phyloP scores from a whole-genome alignment of 1,284 basidiomycete species.

The Laetiporus sulphureus region DNA sequence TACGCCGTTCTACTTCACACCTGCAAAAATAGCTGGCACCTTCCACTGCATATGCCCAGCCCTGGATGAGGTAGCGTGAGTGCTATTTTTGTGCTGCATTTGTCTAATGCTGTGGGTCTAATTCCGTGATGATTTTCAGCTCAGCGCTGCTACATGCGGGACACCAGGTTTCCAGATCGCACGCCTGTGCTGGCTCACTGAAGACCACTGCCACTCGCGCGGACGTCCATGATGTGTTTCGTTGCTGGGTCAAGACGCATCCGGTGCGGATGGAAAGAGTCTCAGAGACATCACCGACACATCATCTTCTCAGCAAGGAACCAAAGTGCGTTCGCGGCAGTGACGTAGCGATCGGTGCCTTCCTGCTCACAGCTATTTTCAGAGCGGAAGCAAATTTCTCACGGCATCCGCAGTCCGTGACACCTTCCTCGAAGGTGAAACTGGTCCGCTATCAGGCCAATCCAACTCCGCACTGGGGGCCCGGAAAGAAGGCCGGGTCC shows the following conservation, averaged over 20 bases:
- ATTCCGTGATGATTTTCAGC: too few species aligned
- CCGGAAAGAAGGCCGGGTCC: slow-evolving; percentile 54
- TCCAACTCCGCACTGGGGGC: slow-evolving; percentile 90
- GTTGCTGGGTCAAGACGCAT: slow-evolving; percentile 75
- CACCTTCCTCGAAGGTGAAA: slow-evolving; percentile 58
- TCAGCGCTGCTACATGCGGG: slow-evolving; percentile 88
- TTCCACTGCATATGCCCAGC: slow-evolving; percentile 83
- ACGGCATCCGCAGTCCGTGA: slow-evolving; percentile 59
- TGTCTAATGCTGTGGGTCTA: neutral
- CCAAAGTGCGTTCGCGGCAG: slow-evolving; percentile 44
- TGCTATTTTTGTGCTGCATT: slow-evolving; percentile 10
- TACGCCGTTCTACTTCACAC: slow-evolving; percentile 89
- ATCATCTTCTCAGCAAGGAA: slow-evolving; percentile 57
- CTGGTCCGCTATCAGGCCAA: slow-evolving; percentile 90
- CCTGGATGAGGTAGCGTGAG: slow-evolving; percentile 69
- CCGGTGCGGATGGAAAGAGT: slow-evolving; percentile 85
- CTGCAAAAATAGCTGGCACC: slow-evolving; percentile 71
- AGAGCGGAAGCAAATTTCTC: slow-evolving; percentile 71
- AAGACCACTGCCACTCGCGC: slow-evolving; percentile 81
- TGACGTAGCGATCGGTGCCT: neutral
- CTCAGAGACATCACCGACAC: slow-evolving; percentile 62
- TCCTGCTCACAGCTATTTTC: slow-evolving; percentile 2
- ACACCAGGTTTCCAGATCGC: slow-evolving; percentile 82
- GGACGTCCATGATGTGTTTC: slow-evolving; percentile 79
- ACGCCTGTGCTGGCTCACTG: slow-evolving; percentile 83